phyloP scores from a whole-genome alignment of 352 stramenopile genomes.

The Phytopythium vexans region DNA sequence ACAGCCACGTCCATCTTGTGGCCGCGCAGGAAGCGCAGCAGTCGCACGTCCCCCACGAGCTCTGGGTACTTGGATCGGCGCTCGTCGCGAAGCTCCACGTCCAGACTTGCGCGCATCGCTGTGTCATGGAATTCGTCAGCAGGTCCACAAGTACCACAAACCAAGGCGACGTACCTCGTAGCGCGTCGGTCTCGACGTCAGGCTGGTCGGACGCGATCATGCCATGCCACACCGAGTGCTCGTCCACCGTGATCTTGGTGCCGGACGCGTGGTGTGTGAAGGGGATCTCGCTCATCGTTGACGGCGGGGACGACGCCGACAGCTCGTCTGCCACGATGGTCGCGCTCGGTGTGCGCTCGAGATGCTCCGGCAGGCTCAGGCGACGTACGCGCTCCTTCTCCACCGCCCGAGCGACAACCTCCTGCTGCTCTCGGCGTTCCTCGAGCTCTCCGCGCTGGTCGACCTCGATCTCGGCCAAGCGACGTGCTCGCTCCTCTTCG shows the following conservation, averaged over 20 bases:
- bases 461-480: constrained; percentile 35
- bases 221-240: constrained; percentile 57
- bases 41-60: constrained; percentile 52
- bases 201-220: constrained; percentile 64
- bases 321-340: neutral
- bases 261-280: constrained; percentile 38
- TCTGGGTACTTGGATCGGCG: constrained; percentile 35
- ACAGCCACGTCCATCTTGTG: constrained; percentile 72
- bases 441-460: constrained; percentile 13
- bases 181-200: constrained; percentile 54
- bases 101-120: constrained; percentile 59
- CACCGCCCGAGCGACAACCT: constrained; percentile 38
- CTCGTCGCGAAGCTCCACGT: constrained; percentile 52
- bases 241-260: constrained; percentile 60
- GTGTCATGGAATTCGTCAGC: neutral
- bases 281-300: constrained; percentile 56
- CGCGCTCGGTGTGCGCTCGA: constrained; percentile 19
- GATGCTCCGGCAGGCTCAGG: constrained; percentile 46
- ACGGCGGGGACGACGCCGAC: neutral
- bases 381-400: constrained; percentile 56
- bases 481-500: constrained; percentile 46
- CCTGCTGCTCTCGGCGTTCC: constrained; percentile 29
- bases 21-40: constrained; percentile 69
- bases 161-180: constrained; percentile 34
- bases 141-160: neutral